Evolutionary conservation across 768 basidiomycete species (phyloP), one percentile per base, ranked within the genome.

Genomic region (Rhizopogon salebrosus): DNA sequence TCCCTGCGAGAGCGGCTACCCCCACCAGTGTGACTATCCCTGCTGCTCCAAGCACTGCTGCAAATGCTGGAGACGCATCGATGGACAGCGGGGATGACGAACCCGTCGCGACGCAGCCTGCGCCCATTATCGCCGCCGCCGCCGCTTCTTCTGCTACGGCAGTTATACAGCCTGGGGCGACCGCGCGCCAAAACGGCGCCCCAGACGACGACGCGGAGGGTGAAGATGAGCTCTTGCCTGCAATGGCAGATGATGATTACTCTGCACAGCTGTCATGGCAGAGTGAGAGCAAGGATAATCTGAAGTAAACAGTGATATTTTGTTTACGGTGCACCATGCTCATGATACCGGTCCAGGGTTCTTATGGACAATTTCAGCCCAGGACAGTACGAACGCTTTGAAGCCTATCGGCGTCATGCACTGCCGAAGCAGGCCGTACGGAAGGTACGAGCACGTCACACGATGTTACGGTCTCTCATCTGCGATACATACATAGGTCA

Each of bases 231-330:
- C 64, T 89, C 39, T 64, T 90, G 31, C 87, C 88, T 40, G 87
- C 86, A 7, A 91, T 92, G 89, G 89, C 89, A 1, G 90, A 92
- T 55, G 90, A 92, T 56, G 90, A 92, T 57, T 92, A 90, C 66
- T 89, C 89, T 10, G 87, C 88, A 1, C 90, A 91, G 60, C 64
- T 85, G 51, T 85, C 84, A 4, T 91, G 84, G 82, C 85, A 91
- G 70, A 90, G 87, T 56, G 89, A 92, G 72, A 89, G 89, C 41
- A 92, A 92, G 59, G 89, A 89, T 63, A 92, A 92, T 63, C 72
- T 92, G 26, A 92, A 89, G 89, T 91, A 53, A 42, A 1, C 73
- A 62, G 14, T 36, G 31, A 61, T 59, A 36, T 49, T 29, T 43
- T 5, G 6, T 36, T 59, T 41, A 26, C 38, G 23, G 9, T 37